Evolutionary conservation across 805 yeast genomes (phyloP), one percentile per base, ranked within the genome.

Genomic region (Barnettozyma wickerhamii): DNA sequence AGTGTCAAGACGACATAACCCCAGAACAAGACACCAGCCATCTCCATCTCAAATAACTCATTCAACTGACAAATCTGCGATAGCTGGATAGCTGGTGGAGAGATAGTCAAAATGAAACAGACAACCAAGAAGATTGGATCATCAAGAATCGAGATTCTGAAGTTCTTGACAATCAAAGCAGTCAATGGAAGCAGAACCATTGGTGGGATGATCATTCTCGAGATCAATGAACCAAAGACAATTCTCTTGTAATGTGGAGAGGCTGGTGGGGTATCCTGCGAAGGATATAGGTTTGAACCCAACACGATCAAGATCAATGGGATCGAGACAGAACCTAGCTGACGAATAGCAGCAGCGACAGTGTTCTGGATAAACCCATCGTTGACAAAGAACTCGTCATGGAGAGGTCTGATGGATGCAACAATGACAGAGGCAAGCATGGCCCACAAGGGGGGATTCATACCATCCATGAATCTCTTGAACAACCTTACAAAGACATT

Each of bases 361-460:
- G 93, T 84, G 49, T 79, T 79, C 48, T 77, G 78, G 20, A 81
- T 53, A 51, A 84, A 84, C 1, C 88, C 81, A 40, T 71, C 59
- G 24, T 73, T 66, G 42, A 69, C 73, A 55, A 78, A 84, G 46
- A 84, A 77, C 40, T 69, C 66, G 28, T 66, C 63, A 52, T 81
- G 83, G 14, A 84, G 49, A 4, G 63, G 61, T 5, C 84, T 81
- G 15, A 81, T 65, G 0, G 86, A 74, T 4, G 91, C 93, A 41
- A 84, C 83, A 19, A 83, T 40, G 13, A 84, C 75, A 4, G 90
- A 73, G 2, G 79, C 59, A 10, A 79, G 56, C 90, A 84, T 84
- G 7, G 95, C 81, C 63, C 81, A 84, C 41, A 84, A 64, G 13
- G 93, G 95, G n/a, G 95, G 93, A 55, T 84, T 84, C 85, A 84